Base-by-base conservation (phyloP, 805 yeast genomes). In the Cyberlindnera japonica region DNA sequence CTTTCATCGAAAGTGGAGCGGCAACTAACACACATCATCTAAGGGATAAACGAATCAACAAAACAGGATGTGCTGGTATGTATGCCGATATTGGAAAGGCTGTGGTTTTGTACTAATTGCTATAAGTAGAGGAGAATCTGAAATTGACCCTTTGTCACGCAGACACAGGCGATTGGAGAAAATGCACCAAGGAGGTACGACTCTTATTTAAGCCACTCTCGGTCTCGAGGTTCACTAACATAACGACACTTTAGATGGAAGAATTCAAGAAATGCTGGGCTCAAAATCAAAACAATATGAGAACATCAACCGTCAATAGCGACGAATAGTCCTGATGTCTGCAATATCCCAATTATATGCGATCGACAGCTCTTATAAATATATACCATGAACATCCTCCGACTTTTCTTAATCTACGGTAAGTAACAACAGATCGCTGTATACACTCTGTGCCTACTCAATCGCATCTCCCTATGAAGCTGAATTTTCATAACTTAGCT, bases 81-180 rank as follows among this genome's bases (percentile, higher is more conserved):
- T 12, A 11, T 14, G 16, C 17, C 12, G 3, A 16, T 14, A 22
- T 17, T 11, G 40, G 55, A 21, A 15, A 5, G 18, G 6, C 30
- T n/a, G n/a, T n/a, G n/a, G n/a, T 27, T n/a, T 7, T 7, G 16
- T 25, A 30, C 45, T 39, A 22, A 35, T 38, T 20, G 6, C 10
- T 5, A 9, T 4, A 14, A 4, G 17, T 51, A 65, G 83, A 73
- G 22, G 90, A 86, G 54, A 86, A 86, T 52, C 61, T 80, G 55
- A 76, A 76, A 13, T 63, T 86, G 23, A 86, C 81, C 38, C 61
- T 85, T 24, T 86, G 95, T 50, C 89, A 83, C 55, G 89, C 88
- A 4, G 95, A 84, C 44, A 81, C 81, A 1, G 77, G 77, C 21
- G 95, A 86, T 56, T 86, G 95, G 95, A 64, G 95, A 39, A 63